Evolutionary conservation across 2,329 filamentous ascomycete species (phyloP).

Genomic region (Trichoderma asperellum): DNA sequence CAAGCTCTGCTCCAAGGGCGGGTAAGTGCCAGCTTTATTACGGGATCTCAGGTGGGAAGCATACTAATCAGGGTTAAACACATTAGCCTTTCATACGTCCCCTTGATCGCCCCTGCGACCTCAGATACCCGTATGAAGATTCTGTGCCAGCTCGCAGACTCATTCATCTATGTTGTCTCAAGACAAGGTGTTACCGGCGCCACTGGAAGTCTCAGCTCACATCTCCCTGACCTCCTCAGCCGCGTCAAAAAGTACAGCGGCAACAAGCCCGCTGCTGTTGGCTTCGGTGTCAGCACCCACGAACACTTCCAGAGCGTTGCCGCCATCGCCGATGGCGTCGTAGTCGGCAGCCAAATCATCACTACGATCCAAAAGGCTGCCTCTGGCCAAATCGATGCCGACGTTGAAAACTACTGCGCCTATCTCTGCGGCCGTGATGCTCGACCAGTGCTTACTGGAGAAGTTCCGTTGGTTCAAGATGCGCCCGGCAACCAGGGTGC

Average conservation of each 20-base stretch:
- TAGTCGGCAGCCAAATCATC: constrained; percentile 95
- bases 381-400: constrained; percentile 54
- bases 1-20: constrained; percentile 76
- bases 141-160: constrained; percentile 94
- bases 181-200: constrained; percentile 96
- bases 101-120: constrained; percentile 92
- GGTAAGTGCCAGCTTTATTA: constrained; percentile 52
- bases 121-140: constrained; percentile 93
- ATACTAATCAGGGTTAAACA: constrained; percentile 5
- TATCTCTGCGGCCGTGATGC: constrained; percentile 59
- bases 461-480: constrained; percentile 72
- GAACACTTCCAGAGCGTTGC: constrained; percentile 91
- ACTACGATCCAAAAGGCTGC: constrained; percentile 62
- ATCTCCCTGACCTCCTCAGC: constrained; percentile 78
- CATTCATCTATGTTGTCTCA: constrained; percentile 98
- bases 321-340: constrained; percentile 86
- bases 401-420: constrained; percentile 85
- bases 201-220: constrained; percentile 77
- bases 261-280: constrained; percentile 86
- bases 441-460: constrained; percentile 55
- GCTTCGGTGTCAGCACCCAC: constrained; percentile 93
- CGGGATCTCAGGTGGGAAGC: not conserved
- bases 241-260: constrained; percentile 92
- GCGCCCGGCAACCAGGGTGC: constrained; percentile 57
- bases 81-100: constrained; percentile 83